phyloP scores from a whole-genome alignment of 1,139 yeast species.

The Kodamaea suecica region DNA sequence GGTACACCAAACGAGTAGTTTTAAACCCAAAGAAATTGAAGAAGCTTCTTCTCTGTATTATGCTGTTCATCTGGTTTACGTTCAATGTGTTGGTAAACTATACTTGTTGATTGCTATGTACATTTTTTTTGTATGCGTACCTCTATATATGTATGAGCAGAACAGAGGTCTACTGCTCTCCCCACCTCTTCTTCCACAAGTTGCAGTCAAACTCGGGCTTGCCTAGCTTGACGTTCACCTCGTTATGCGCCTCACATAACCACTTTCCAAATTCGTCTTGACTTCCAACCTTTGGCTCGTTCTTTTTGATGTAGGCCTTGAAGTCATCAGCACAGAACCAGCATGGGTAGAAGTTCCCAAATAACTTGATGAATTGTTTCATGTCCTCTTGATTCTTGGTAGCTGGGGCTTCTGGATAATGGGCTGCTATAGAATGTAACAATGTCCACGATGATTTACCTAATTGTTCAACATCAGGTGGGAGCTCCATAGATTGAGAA shows the following conservation, averaged over 20 bases:
- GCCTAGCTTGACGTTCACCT: slow-evolving; percentile 78
- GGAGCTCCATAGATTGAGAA: slow-evolving; percentile 42
- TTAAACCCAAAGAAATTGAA: slow-evolving; percentile 7
- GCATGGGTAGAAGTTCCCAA: slow-evolving; percentile 87
- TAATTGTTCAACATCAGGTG: slow-evolving; percentile 80
- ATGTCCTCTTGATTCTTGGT: slow-evolving; percentile 64
- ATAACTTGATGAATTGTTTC: slow-evolving; percentile 63
- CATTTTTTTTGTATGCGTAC: too few species aligned
- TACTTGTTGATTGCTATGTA: slow-evolving; percentile 17
- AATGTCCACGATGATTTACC: slow-evolving; percentile 94
- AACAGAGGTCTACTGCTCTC: slow-evolving; percentile 59
- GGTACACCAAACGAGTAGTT: slow-evolving; percentile 30
- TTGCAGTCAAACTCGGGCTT: slow-evolving; percentile 84
- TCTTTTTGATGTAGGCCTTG: slow-evolving; percentile 52
- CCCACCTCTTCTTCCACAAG: slow-evolving; percentile 93
- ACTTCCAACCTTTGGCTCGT: slow-evolving; percentile 64
- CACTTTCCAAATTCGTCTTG: slow-evolving; percentile 84
- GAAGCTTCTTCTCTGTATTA: slow-evolving; percentile 7
- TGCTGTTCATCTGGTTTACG: slow-evolving; percentile 9
- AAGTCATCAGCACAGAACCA: slow-evolving; percentile 93
- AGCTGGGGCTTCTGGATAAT: slow-evolving; percentile 72
- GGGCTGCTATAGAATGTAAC: slow-evolving; percentile 86
- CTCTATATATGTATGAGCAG: too few species aligned
- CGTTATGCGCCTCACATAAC: slow-evolving; percentile 95
- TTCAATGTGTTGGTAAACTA: too few species aligned